Base-by-base conservation (phyloP, 768 basidiomycete genomes). In the Astraeus odoratus region DNA sequence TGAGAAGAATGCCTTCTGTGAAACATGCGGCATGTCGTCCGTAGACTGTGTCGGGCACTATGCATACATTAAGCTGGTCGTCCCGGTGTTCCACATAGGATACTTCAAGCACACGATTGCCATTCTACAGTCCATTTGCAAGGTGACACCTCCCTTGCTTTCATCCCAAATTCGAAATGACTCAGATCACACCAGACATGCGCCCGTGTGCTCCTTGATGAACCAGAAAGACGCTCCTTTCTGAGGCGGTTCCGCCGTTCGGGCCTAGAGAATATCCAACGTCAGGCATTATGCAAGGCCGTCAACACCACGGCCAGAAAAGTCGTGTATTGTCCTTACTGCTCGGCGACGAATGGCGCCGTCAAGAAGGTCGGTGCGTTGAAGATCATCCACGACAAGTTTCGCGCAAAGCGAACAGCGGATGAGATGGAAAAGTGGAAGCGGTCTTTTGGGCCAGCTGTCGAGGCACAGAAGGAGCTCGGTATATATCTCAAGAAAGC, bases 21-120 rank as follows among this genome's bases (percentile, higher is more conserved):
- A 94, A 65, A 99, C 96, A 0, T 99, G 96, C 57, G 91, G 91
- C 7, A 79, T 92, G 51, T 82, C 78, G 15, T 83, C 90, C 23
- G 87, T 92, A 3, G 91, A 96, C 50, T 99, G 96, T 60, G 94
- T 96, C 19, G 96, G 96, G 1, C 96, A 99, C 65, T 98, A 96
- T 62, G 94, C 94, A 4, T 98, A 98, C 67, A 97, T 99, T 69
- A 97, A 96, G 66, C 76, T 99, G 34, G 81, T 86, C 25, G 82
- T 99, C 16, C 96, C 96, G 0, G 94, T 98, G 16, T 99, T 98
- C 64, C 96, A 99, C 61, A 91, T 98, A 46, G 96, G 96, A 6
- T 99, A 91, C 67, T 98, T 99, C 72, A 89, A 93, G 62, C 93
- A 97, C 54, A 90, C 86, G 15, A 91, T 98, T 48, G 77, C 78